Percentiles rank a stretch among this genome's conserved stretches.
Conservation (phyloP, 331 rosid genomes). For the Acacia concinna region DNA sequence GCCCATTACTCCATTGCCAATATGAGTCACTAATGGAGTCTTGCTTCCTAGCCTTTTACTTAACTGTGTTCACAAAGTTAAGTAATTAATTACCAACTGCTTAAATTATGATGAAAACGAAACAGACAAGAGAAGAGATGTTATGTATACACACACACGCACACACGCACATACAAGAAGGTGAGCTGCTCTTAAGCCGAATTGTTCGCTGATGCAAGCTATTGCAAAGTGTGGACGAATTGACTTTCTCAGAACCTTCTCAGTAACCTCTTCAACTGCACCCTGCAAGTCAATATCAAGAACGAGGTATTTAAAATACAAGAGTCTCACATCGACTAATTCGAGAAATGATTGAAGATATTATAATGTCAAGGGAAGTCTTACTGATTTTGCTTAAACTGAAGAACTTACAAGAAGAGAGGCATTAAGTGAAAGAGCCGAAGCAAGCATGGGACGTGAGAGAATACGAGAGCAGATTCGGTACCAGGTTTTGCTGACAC, state of each 20-base stretch:
- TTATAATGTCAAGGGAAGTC: too few species aligned
- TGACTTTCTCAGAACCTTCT: conserved; percentile 23
- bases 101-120: background rate
- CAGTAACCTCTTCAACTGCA: conserved; percentile 28
- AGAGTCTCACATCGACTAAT: too few species aligned
- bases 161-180: background rate
- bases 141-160: background rate
- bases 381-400: too few species aligned
- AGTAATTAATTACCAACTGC: background rate
- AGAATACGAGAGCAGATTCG: conserved; percentile 43
- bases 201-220: conserved; percentile 29
- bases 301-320: background rate
- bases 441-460: conserved; percentile 54
- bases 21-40: conserved; percentile 31
- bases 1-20: conserved; percentile 33
- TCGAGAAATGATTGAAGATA: too few species aligned
- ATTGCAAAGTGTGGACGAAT: conserved; percentile 35
- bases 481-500: conserved; percentile 58
- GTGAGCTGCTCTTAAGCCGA: conserved; percentile 12
- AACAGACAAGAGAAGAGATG: background rate
- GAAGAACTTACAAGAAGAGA: conserved; percentile 34
- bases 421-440: conserved; percentile 58
- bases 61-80: background rate
- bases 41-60: conserved; percentile 4
- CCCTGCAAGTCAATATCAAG: background rate